phyloP scores from a whole-genome alignment of 306 rosid species.

The Ammopiptanthus mongolicus region DNA sequence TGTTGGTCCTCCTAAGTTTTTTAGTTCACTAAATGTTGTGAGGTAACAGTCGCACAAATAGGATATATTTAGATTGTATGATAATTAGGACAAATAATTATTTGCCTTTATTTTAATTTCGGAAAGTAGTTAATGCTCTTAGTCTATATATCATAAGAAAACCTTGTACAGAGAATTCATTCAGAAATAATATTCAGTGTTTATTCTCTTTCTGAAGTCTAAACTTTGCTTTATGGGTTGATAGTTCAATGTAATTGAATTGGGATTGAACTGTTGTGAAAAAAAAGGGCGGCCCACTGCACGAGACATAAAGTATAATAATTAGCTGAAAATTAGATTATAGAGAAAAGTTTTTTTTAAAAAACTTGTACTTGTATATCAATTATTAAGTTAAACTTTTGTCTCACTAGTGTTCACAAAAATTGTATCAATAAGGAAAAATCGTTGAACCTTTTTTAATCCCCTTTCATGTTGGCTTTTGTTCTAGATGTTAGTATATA shows the following conservation, averaged over 20 bases:
- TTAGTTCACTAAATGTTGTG: background rate
- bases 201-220: background rate
- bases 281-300: too few species aligned
- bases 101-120: background rate
- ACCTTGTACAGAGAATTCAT: background rate
- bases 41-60: background rate
- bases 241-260: background rate
- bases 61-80: background rate
- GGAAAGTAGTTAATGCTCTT: too few species aligned
- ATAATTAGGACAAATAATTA: background rate
- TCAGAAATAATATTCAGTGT: background rate
- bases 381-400: background rate
- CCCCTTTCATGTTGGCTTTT: background rate
- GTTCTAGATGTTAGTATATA: constrained; percentile 3
- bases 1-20: background rate
- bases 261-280: background rate
- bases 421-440: background rate
- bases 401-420: background rate
- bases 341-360: background rate
- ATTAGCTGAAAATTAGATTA: background rate
- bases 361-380: background rate
- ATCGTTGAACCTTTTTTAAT: background rate
- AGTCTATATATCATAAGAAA: too few species aligned
- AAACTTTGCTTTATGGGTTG: background rate
- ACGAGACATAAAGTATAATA: background rate